Evolutionary conservation across 139 green algal genomes (phyloP).

Genomic region (Desmodesmus armatus): DNA sequence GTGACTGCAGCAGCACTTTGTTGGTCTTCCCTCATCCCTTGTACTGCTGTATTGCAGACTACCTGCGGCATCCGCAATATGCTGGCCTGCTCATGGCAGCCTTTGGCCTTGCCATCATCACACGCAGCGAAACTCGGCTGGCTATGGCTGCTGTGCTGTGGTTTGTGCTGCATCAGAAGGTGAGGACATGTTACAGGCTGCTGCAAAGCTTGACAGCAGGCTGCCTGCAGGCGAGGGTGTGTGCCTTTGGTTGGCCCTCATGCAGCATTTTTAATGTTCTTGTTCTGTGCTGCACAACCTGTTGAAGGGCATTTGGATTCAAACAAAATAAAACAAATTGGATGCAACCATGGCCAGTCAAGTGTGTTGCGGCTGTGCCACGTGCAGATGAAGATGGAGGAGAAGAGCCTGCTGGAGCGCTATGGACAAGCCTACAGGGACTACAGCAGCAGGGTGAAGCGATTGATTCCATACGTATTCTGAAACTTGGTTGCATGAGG

Average conservation of each 20-base stretch:
- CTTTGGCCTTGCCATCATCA: constrained; percentile 50
- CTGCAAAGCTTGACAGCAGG: not conserved
- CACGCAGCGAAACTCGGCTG: constrained; percentile 59
- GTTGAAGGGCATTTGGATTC: too few species aligned
- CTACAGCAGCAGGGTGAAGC: constrained; percentile 56
- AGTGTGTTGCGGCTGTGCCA: constrained; percentile 49
- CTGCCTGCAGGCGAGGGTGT: too few species aligned
- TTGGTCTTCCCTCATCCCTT: not conserved
- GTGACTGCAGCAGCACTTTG: not conserved
- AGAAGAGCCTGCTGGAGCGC: constrained; percentile 49
- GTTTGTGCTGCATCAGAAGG: constrained; percentile 63
- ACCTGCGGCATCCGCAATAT: constrained; percentile 67
- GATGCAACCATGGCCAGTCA: too few species aligned
- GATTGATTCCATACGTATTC: constrained; percentile 59
- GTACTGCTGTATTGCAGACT: constrained; percentile 26
- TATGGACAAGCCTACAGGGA: constrained; percentile 52
- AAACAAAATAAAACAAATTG: too few species aligned
- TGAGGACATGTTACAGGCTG: too few species aligned
- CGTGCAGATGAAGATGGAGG: constrained; percentile 55
- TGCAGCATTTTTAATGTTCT: not conserved
- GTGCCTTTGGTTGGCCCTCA: not conserved
- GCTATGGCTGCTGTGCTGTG: constrained; percentile 52
- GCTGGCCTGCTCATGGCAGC: constrained; percentile 59
- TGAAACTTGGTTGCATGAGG: constrained; percentile 2
- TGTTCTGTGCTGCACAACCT: not conserved